Base-by-base conservation (phyloP, 208 protist species). In the Leishmania turanica region DNA sequence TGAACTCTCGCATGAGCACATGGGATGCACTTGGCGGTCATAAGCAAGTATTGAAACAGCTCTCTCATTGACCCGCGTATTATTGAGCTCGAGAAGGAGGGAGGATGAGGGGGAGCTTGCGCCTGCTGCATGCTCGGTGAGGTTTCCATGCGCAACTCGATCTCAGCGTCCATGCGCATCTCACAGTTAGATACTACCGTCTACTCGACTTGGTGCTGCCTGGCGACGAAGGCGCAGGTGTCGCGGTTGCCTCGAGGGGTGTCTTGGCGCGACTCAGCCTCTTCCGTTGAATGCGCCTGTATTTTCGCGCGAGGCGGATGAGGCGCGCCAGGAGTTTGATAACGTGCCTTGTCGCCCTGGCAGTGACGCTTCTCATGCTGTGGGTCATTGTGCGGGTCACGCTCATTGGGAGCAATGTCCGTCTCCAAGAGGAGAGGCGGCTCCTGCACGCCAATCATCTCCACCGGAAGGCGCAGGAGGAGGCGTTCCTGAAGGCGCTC, bases 401-500 rank as follows among this genome's bases (percentile, higher is more conserved):
- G 17, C 17, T 45, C 37, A 45, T 45, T 7, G 4, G 4, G 3
- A 7, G 11, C n/a, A 31, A 15, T 13, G n/a, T 0, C 17, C 13
- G 2, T 27, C 21, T 40, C 31, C 62, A 4, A 6, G 65, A 70
- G 2, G 65, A n/a, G 15, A 9, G 11, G n/a, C 27, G 11, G 2
- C 11, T 42, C 17, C 8, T 3, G 37, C 15, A 42, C 31, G 17
- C 11, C 65, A 1, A 70, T 27, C 19, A 47, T 24, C 37, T 70
- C 37, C 3, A 70, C 65, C 34, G 5, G 37, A 70, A 70, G 65
- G 37, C 13, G 17, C 27, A 27, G 2, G 65, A 70, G 37, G 19
- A 27, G 31, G 65, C 65, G 2, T 70, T n/a, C 65, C 65, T 70
- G 65, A 70, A 47, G 65, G 65, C 65, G 65, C 65, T 70, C 79